A percentile compares a stretch with the other conserved stretches of the same genome.
Evolutionary conservation across 305 asterid genomes (phyloP).

Genomic region (Striga hermonthica): DNA sequence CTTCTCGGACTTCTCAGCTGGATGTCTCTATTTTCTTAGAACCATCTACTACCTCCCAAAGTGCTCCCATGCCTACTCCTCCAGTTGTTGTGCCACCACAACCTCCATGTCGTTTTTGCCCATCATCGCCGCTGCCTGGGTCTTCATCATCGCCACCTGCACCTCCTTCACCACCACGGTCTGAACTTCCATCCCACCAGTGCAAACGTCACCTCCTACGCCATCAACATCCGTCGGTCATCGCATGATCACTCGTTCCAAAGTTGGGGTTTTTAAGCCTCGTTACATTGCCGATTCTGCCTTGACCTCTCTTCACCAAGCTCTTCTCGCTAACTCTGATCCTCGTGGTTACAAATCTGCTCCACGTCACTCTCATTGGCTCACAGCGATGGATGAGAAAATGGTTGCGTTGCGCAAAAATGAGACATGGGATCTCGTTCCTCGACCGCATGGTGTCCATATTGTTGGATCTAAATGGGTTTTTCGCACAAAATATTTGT

Average conservation of each 20-base stretch:
- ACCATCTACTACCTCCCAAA: neutral
- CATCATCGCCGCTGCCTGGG: too few relatives aligned
- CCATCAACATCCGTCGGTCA: neutral
- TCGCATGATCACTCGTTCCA: neutral
- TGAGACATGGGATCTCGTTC: neutral
- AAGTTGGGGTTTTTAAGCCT: neutral
- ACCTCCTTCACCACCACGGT: neutral
- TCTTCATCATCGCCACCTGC: neutral
- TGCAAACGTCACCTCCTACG: neutral
- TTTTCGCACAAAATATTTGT: too few relatives aligned
- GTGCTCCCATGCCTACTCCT: too few relatives aligned
- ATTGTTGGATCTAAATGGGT: too few relatives aligned
- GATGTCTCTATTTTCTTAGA: neutral
- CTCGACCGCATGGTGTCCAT: too few relatives aligned
- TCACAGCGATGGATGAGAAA: neutral
- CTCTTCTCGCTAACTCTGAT: neutral
- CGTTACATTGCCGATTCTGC: neutral
- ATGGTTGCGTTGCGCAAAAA: neutral
- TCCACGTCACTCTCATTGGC: neutral
- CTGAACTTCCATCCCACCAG: neutral
- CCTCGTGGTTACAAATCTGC: neutral
- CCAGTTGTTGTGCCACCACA: too few relatives aligned
- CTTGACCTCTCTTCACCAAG: neutral
- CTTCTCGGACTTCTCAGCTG: neutral
- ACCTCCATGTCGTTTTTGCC: too few relatives aligned